Base-by-base conservation (phyloP, 2,329 filamentous ascomycete genomes). In the Alternaria ventricosa region DNA sequence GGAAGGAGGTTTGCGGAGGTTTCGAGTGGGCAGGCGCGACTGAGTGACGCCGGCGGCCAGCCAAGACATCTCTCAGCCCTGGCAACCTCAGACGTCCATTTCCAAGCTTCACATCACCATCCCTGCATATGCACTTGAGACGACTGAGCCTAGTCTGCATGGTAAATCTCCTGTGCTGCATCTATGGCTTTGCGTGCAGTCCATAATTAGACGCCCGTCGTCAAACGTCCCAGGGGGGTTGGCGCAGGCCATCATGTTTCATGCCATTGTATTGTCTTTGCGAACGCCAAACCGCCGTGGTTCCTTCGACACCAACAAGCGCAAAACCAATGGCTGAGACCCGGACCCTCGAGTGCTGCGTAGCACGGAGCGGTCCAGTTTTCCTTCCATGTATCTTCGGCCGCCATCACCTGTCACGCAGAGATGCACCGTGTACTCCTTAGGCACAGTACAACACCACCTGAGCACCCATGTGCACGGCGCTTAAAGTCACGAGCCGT, bases 171-270 rank as follows among this genome's bases (percentile, higher is more conserved):
- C 64, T 60, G 46, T 27, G 55, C 63, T 59, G 47, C 57, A 55
- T 57, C 20, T n/a, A 36, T 15, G 33, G 33, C n/a, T 15, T 27
- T 45, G 45, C 25, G 22, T 41, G 57, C 45, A 45, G 61, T 55
- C 70, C 67, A 71, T 55, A 65, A 63, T 68, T 73, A 73, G 69
- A 66, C 46, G 57, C 56, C 23, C 55, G 51, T 65, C 68, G 64
- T 69, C 71, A 75, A 74, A 75, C 71, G 58, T 43, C 65, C 62
- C 65, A 67, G 60, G 64, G 65, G 64, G 61, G 57, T 62, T 62
- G 46, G 54, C 51, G 57, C 60, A 54, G 55, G 55, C 20, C 47
- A 50, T 30, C 36, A 36, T 50, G 53, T 33, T 46, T 53, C 60
- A 54, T 58, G 47, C 27, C 28, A 50, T 36, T 47, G 49, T 33